A percentile compares a stretch with the other conserved stretches of the same genome.
Conservation (phyloP, 2,329 filamentous ascomycete genomes). For the Xylaria sp. region DNA sequence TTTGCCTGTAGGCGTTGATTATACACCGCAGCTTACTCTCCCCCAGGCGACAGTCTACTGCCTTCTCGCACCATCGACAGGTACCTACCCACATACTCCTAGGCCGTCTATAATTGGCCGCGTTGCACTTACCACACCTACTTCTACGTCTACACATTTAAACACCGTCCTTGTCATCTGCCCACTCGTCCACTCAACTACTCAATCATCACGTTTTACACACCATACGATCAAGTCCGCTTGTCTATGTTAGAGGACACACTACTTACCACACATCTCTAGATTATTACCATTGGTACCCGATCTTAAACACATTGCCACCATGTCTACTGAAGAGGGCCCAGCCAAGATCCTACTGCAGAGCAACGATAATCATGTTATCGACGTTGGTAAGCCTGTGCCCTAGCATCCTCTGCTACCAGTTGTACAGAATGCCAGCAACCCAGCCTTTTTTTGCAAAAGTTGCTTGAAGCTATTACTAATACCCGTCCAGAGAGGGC, state of each 20-base stretch:
- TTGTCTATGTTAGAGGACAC: background rate
- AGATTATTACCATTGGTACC: background rate
- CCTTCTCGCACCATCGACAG: background rate
- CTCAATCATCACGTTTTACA: background rate
- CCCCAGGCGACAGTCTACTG: background rate
- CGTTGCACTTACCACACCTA: background rate
- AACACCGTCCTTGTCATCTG: background rate
- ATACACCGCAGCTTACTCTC: background rate
- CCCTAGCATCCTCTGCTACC: background rate
- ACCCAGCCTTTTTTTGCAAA: conserved; percentile 5
- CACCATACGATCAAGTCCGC: background rate
- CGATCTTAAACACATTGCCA: conserved; percentile 11
- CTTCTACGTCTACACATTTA: background rate
- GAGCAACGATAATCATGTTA: conserved; percentile 62
- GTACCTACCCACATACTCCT: too few relatives aligned
- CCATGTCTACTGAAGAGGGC: conserved; percentile 36
- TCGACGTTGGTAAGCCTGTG: conserved; percentile 59
- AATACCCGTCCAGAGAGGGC: conserved; percentile 70
- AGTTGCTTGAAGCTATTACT: conserved; percentile 31
- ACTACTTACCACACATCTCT: conserved; percentile 27
- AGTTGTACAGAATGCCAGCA: background rate
- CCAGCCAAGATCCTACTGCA: conserved; percentile 58
- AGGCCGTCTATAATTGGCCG: too few relatives aligned
- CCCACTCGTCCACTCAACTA: background rate
- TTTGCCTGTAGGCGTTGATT: background rate